A percentile compares a stretch with the other conserved stretches of the same genome.
Evolutionary conservation across 2,329 filamentous ascomycete species (phyloP).

Genomic region (Talaromyces sp.): DNA sequence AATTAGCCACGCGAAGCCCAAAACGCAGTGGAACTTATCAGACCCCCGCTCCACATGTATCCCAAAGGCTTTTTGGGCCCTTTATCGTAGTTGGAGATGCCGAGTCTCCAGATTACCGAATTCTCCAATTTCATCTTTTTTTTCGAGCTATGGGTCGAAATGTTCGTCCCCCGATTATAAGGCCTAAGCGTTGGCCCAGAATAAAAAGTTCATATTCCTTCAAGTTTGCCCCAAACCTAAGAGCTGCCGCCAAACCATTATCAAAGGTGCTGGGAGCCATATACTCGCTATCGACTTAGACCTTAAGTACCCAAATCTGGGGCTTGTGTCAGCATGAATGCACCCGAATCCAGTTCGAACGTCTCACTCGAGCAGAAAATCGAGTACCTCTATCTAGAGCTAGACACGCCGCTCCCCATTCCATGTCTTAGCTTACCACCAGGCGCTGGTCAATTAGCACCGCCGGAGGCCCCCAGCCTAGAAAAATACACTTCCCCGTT

Average conservation of each 20-base stretch:
- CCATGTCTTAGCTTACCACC: constrained; percentile 38
- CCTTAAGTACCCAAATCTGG: constrained; percentile 1
- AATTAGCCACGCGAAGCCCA: not conserved
- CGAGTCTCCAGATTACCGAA: constrained; percentile 1
- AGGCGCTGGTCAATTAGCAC: constrained; percentile 33
- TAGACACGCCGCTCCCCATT: constrained; percentile 61
- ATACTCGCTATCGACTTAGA: no score
- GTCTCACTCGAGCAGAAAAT: constrained; percentile 40
- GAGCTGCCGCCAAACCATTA: not conserved
- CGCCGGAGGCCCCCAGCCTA: constrained; percentile 67
- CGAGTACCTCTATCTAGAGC: constrained; percentile 62
- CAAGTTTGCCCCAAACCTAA: not conserved
- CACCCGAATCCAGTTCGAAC: constrained; percentile 14
- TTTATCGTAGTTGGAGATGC: constrained; percentile 7
- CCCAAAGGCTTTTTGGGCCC: not conserved
- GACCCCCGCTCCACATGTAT: not conserved
- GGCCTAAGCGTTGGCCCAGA: not conserved
- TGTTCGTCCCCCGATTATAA: constrained; percentile 3
- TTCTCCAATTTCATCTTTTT: constrained; percentile 19
- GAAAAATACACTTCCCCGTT: constrained; percentile 70
- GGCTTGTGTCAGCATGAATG: constrained; percentile 16
- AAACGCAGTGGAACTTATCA: not conserved
- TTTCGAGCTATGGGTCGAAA: constrained; percentile 7
- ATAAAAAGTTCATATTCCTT: not conserved
- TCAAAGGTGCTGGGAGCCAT: not conserved